These are phyloP conservation scores for Cladorrhinum samala DNA, from an alignment of 495 filamentous ascomycete genomes.

Conservation along the genomic window DNA sequence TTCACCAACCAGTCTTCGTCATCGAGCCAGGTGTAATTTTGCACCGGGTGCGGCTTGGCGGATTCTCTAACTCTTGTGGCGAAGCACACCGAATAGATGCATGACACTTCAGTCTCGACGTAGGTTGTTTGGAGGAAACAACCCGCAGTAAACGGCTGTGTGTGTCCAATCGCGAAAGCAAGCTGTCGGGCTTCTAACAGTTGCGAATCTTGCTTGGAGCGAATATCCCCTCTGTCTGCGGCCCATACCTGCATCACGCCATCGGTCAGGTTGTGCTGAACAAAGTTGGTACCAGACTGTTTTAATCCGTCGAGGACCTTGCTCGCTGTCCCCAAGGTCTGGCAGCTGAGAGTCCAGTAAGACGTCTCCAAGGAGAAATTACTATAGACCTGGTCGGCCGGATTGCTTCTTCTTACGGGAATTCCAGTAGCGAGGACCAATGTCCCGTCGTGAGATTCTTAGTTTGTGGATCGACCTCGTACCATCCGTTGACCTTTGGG, in stretches of 20 bases:
- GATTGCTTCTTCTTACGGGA: neutral
- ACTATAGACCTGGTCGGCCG: neutral
- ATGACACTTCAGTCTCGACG: slow-evolving; percentile 2
- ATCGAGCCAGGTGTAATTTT: slow-evolving; percentile 1
- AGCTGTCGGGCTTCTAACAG: neutral
- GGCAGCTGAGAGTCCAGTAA: slow-evolving; percentile 2
- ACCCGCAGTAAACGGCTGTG: neutral
- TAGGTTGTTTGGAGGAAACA: neutral
- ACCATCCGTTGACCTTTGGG: slow-evolving; percentile 1
- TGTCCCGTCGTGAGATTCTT: neutral
- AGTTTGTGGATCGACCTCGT: neutral
- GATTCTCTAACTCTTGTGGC: neutral
- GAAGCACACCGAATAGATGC: neutral
- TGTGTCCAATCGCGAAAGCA: neutral
- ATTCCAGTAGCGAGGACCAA: slow-evolving; percentile 6
- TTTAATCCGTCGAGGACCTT: neutral
- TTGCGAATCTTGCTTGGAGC: neutral
- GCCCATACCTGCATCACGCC: too few species aligned
- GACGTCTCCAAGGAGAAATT: slow-evolving; percentile 2
- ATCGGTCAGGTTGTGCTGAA: neutral
- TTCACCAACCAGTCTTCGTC: neutral
- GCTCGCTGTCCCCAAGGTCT: neutral
- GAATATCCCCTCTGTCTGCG: too few species aligned
- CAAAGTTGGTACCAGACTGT: neutral
- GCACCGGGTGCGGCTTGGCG: neutral